These are phyloP conservation scores for Starmerella stigmatis DNA, from an alignment of 805 yeast genomes.

Conservation along the genomic window DNA sequence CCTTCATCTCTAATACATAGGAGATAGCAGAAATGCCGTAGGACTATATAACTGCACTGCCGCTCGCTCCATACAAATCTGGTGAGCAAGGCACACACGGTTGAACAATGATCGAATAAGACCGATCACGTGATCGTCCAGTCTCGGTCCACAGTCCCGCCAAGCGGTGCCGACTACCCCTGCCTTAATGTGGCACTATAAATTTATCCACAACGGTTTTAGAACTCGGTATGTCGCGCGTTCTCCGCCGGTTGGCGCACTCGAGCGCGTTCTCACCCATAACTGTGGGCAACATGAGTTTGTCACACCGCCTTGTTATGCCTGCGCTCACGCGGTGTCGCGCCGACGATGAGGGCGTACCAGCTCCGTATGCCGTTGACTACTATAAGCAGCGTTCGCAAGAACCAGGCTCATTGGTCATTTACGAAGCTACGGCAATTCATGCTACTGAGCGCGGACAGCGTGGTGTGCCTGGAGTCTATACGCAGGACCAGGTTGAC, in stretches of 20 bases:
- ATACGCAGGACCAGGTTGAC: slow-evolving; percentile 26
- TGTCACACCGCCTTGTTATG: slow-evolving; percentile 35
- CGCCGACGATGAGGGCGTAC: slow-evolving; percentile 29
- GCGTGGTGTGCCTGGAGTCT: slow-evolving; percentile 30
- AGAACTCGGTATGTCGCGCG: neutral
- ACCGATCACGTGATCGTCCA: too few species aligned
- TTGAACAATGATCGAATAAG: too few species aligned
- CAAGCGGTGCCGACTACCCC: too few species aligned
- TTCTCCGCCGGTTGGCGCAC: neutral
- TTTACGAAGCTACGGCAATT: slow-evolving; percentile 51
- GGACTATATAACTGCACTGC: too few species aligned
- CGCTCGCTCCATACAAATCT: too few species aligned
- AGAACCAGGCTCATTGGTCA: slow-evolving; percentile 30
- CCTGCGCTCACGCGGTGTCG: slow-evolving; percentile 47
- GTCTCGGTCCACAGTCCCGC: too few species aligned
- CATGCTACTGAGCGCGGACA: slow-evolving; percentile 35
- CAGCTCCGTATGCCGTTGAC: slow-evolving; percentile 38
- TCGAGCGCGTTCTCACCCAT: slow-evolving; percentile 29
- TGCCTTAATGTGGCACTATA: too few species aligned
- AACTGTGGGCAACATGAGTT: slow-evolving; percentile 28
- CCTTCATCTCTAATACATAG: too few species aligned
- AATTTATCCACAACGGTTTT: too few species aligned
- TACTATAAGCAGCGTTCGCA: slow-evolving; percentile 48
- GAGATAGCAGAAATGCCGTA: too few species aligned
- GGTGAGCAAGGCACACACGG: too few species aligned